phyloP scores from a whole-genome alignment of 176 grass and related monocot species.

The Bromus sterilis region DNA sequence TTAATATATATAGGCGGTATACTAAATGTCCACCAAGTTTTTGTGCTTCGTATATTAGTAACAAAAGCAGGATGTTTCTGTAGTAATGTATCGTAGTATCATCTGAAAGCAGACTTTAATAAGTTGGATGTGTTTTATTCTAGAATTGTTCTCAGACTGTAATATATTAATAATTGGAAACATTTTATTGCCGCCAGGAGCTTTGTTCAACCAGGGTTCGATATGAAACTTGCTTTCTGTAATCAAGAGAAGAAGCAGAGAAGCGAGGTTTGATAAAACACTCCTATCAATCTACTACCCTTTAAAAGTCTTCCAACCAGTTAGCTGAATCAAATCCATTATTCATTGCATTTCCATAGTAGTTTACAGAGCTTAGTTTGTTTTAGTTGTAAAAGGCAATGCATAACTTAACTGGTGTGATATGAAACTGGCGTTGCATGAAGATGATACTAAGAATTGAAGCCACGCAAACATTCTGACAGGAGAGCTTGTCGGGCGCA shows the following conservation, averaged over 20 bases:
- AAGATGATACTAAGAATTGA: neutral
- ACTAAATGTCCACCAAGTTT: neutral
- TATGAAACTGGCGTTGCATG: neutral
- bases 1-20: neutral
- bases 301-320: neutral
- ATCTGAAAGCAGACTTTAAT: neutral
- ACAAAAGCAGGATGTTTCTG: neutral
- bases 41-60: constrained; percentile 4
- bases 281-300: neutral
- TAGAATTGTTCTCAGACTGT: neutral
- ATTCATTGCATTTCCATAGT: neutral
- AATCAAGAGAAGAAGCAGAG: constrained; percentile 95
- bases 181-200: constrained; percentile 59
- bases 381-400: neutral
- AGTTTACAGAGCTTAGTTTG: neutral
- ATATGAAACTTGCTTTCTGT: constrained; percentile 80
- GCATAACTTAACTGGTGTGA: neutral
- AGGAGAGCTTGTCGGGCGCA: constrained; percentile 54
- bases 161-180: constrained; percentile 7
- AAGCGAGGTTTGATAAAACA: constrained; percentile 55
- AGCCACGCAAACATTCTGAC: neutral
- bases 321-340: constrained; percentile 6
- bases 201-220: constrained; percentile 83
- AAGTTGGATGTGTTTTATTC: neutral
- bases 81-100: neutral